Conservation (phyloP, 257 asterid genomes). For the Coffea canephora region DNA sequence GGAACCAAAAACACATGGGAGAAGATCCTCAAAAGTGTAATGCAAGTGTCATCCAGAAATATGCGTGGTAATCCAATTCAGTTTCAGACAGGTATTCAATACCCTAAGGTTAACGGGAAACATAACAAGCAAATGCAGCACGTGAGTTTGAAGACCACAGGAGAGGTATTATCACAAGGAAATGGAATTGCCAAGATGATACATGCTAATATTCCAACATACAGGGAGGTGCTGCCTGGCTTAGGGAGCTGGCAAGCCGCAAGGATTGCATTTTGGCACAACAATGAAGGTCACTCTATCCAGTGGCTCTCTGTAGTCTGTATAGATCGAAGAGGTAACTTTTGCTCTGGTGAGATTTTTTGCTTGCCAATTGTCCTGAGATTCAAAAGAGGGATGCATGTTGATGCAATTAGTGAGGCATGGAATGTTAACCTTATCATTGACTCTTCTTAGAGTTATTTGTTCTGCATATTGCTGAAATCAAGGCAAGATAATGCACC, state of each 20-base stretch:
- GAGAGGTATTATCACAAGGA: slow-evolving; percentile 76
- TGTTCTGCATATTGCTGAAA: not conserved
- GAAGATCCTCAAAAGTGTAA: slow-evolving; percentile 48
- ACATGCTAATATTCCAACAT: slow-evolving; percentile 62
- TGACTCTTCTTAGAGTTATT: not conserved
- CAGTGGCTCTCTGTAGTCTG: slow-evolving; percentile 86
- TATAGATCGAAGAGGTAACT: slow-evolving; percentile 76
- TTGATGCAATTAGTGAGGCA: not conserved
- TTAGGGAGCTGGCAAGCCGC: slow-evolving; percentile 76
- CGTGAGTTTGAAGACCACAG: slow-evolving; percentile 59
- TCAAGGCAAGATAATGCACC: not conserved
- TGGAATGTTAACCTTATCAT: not conserved
- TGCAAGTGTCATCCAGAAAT: slow-evolving; percentile 38
- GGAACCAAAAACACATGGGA: slow-evolving; percentile 64
- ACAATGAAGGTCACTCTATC: slow-evolving; percentile 75
- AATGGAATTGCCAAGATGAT: slow-evolving; percentile 63
- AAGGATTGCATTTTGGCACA: slow-evolving; percentile 74
- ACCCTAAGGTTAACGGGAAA: slow-evolving; percentile 60
- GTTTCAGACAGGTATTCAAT: slow-evolving; percentile 30
- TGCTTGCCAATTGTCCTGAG: not conserved
- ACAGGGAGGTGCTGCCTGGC: slow-evolving; percentile 77
- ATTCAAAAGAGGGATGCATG: not conserved
- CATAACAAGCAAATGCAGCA: slow-evolving; percentile 74
- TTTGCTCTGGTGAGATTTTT: not conserved
- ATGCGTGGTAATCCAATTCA: slow-evolving; percentile 33